These are phyloP conservation scores for Fraxinus albicans DNA, from an alignment of 305 asterid genomes.

Conservation along the genomic window DNA sequence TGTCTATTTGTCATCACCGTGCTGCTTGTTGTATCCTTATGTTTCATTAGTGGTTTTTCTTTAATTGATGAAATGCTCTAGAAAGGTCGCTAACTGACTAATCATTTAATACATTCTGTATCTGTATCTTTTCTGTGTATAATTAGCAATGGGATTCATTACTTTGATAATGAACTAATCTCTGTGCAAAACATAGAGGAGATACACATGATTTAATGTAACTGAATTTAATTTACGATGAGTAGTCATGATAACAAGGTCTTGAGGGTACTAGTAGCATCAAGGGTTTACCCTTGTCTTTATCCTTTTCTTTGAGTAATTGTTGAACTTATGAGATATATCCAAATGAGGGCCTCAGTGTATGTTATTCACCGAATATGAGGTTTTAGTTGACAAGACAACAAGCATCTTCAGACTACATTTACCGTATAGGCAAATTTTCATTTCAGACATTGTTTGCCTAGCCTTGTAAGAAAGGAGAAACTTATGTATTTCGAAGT, in stretches of 20 bases:
- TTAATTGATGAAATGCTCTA: neutral
- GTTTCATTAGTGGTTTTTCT: neutral
- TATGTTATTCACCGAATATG: neutral
- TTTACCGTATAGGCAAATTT: neutral
- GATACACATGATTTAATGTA: neutral
- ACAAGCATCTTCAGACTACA: neutral
- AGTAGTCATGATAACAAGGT: neutral
- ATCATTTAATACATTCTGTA: neutral
- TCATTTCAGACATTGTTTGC: neutral
- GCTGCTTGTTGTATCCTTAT: neutral
- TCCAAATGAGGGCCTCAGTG: neutral
- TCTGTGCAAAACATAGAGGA: neutral
- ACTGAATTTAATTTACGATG: neutral
- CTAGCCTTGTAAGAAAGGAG: neutral
- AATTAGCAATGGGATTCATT: neutral
- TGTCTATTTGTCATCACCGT: neutral
- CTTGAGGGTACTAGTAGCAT: neutral
- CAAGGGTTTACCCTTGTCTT: neutral
- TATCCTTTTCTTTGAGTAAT: neutral
- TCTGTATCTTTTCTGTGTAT: neutral
- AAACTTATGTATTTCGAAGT: neutral
- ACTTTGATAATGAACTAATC: conserved; percentile 15
- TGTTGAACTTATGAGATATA: neutral
- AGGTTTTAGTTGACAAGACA: neutral
- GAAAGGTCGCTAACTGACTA: neutral